These are phyloP conservation scores for Trichoderma sp. DNA, from an alignment of 2,329 filamentous ascomycete genomes.

Conservation along the genomic window DNA sequence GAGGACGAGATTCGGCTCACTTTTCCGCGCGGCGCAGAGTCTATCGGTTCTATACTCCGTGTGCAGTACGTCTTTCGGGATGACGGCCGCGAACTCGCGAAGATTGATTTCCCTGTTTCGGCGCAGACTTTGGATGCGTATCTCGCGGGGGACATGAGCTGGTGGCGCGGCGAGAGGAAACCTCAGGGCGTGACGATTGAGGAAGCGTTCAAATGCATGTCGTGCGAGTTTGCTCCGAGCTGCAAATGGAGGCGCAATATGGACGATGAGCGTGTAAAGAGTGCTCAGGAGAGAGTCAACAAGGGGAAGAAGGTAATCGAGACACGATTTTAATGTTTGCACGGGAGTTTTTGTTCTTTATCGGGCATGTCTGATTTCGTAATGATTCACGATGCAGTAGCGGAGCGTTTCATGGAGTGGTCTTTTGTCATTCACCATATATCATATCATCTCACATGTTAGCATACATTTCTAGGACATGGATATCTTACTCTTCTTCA, in stretches of 20 bases:
- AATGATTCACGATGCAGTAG: not conserved
- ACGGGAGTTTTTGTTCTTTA: not conserved
- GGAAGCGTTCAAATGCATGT: constrained; percentile 85
- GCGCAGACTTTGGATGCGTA: constrained; percentile 64
- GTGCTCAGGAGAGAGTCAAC: constrained; percentile 29
- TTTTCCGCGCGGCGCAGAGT: constrained; percentile 51
- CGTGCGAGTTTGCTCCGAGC: constrained; percentile 77
- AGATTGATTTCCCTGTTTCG: constrained; percentile 67
- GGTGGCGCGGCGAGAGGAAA: constrained; percentile 79
- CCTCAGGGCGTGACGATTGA: constrained; percentile 76
- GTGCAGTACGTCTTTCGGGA: constrained; percentile 56
- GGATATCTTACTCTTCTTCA: not conserved
- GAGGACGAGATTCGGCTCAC: constrained; percentile 51
- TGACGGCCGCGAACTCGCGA: constrained; percentile 56
- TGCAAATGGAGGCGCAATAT: constrained; percentile 78
- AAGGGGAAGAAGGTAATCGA: constrained; percentile 25
- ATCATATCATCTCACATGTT: not conserved
- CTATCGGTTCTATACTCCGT: constrained; percentile 52
- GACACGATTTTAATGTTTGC: not conserved
- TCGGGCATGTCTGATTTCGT: not conserved
- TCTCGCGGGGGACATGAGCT: constrained; percentile 69
- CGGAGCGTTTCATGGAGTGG: not conserved
- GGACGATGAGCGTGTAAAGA: constrained; percentile 55
- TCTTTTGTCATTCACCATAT: not conserved
- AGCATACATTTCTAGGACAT: not conserved